Evolutionary conservation across 495 filamentous ascomycete genomes (phyloP), one percentile per base, ranked within the genome.

Genomic region (Daldinia grandis): DNA sequence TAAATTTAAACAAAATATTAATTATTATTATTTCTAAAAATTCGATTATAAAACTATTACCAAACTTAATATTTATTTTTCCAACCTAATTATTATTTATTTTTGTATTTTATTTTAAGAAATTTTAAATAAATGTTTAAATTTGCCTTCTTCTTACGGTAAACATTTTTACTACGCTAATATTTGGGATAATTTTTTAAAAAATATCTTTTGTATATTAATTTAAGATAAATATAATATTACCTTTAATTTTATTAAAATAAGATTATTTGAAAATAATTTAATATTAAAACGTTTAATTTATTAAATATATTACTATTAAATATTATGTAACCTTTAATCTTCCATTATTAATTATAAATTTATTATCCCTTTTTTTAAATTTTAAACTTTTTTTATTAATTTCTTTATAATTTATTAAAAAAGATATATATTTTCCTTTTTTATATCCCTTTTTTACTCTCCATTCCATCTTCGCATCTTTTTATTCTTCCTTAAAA

Each of bases 51-150:
- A 38, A 38, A 3, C 15, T 38, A 38, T 38, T 38, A 38, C 8
- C 6, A 15, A 38, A 38, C 8, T 38, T 38, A 38, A 38, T 38
- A 38, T 38, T 38, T 10, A 38, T 38, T 38, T 38, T 38, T 2
- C 15, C 8, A 3, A 38, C 8, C 8, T 15, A 15, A 38, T 10
- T 38, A 9, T 38, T 38, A 8, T 38, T 38, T 59, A 44, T 59
- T 19, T 27, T 42, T 59, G 25, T 44, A 37, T 57, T 9, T 5
- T 15, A 1, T 14, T 27, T n/a, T 4, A 27, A 10, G 10, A 17
- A 35, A 2, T 57, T 37, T 9, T 57, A 37, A 27, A 59, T 59
- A n/a, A n/a, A n/a, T n/a, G n/a, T n/a, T n/a, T n/a, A n/a, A n/a
- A 14, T 9, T 44, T 8, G 28, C 4, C 14, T 27, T 6, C 44